Conservation (phyloP, 2,329 filamentous ascomycete species). For the Epicoccum sorghinum region DNA sequence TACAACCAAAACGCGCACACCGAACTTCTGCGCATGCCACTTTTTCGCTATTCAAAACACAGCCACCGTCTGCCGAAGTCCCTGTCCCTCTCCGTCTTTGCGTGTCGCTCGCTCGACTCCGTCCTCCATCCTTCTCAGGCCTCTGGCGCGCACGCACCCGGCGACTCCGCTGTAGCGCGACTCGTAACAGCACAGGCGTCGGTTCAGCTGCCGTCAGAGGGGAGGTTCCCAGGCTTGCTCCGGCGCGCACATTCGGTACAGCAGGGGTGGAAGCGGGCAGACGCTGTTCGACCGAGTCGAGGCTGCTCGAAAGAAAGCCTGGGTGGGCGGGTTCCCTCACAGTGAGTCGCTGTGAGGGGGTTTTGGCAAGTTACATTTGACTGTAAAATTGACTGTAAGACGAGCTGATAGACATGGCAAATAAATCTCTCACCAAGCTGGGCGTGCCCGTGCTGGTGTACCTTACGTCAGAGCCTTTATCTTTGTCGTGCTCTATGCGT, state of each 20-base stretch:
- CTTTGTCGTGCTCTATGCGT: not conserved
- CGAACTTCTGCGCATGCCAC: no score
- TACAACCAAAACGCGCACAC: no score
- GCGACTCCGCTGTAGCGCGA: conserved; percentile 1
- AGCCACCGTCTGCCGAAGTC: no score
- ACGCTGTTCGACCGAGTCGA: not conserved
- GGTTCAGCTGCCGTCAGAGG: not conserved
- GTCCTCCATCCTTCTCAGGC: not conserved
- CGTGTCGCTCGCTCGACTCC: no score
- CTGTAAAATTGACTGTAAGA: no score
- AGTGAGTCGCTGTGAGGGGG: conserved; percentile 4
- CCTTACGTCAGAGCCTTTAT: not conserved
- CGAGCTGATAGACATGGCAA: not conserved
- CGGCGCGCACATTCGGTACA: not conserved
- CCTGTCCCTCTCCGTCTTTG: no score
- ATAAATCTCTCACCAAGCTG: not conserved
- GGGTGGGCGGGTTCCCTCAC: conserved; percentile 4
- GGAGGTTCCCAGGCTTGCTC: conserved; percentile 10
- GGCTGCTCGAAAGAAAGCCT: conserved; percentile 3
- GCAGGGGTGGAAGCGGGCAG: not conserved
- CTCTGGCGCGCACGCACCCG: not conserved
- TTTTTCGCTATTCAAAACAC: no score
- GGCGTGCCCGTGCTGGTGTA: not conserved
- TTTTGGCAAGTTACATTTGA: not conserved
- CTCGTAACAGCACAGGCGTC: not conserved